A percentile compares a stretch with the other conserved stretches of the same genome.
These are phyloP conservation scores for Arthrobotrys entomopaga DNA, from an alignment of 2,329 filamentous ascomycete species.

Conservation along the genomic window DNA sequence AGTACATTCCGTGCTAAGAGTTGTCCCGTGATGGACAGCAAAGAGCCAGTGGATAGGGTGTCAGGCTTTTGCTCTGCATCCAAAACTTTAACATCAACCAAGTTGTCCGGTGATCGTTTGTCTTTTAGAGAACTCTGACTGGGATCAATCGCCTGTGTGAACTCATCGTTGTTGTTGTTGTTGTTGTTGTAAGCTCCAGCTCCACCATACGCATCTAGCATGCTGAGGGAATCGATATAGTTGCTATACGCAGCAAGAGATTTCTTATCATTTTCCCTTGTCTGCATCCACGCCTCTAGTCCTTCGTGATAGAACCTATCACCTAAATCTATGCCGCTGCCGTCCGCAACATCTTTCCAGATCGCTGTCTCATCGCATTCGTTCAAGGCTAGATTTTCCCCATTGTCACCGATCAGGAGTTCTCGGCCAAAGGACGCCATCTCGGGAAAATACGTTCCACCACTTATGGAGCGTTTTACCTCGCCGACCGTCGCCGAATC, in stretches of 20 bases:
- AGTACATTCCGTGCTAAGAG: constrained; percentile 38
- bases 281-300: constrained; percentile 62
- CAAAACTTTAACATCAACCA: constrained; percentile 23
- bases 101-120: constrained; percentile 24
- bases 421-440: constrained; percentile 83
- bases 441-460: constrained; percentile 77
- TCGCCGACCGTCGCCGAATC: constrained; percentile 67
- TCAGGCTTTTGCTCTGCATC: constrained; percentile 43
- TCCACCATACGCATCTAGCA: constrained; percentile 21
- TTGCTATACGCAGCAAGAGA: constrained; percentile 25
- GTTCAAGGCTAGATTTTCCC: constrained; percentile 60
- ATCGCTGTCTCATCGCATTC: constrained; percentile 71
- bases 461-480: constrained; percentile 79
- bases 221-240: constrained; percentile 48
- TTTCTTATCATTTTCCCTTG: constrained; percentile 61
- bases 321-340: constrained; percentile 74
- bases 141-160: constrained; percentile 7
- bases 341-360: constrained; percentile 72
- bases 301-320: constrained; percentile 65
- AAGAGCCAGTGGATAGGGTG: constrained; percentile 28
- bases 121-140: constrained; percentile 24
- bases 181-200: neutral
- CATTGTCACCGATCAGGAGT: constrained; percentile 60
- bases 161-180: neutral
- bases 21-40: constrained; percentile 33